phyloP scores from a whole-genome alignment of 495 filamentous ascomycete genomes.

The Beverwykella pulmonaria region DNA sequence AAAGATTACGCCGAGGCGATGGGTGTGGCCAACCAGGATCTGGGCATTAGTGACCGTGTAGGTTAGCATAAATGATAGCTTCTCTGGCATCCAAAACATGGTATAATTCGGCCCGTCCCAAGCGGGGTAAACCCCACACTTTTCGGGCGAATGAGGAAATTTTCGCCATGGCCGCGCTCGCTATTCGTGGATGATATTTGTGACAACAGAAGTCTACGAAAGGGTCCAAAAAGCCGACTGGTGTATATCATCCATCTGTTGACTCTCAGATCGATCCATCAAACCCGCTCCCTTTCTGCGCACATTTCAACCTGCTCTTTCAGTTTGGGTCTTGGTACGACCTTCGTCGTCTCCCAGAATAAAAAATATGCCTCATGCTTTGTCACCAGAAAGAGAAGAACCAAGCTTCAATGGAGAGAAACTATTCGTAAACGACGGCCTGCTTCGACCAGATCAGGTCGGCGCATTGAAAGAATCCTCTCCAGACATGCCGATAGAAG shows the following conservation, averaged over 20 bases:
- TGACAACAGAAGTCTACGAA: background rate
- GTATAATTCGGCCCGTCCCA: background rate
- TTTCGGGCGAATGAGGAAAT: slow-evolving; percentile 6
- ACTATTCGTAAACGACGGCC: slow-evolving; percentile 57
- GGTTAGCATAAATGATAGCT: background rate
- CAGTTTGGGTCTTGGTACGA: background rate
- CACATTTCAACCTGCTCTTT: background rate
- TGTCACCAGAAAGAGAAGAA: slow-evolving; percentile 10
- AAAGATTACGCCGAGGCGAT: background rate
- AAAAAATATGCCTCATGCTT: slow-evolving; percentile 25
- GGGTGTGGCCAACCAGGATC: background rate
- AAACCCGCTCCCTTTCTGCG: background rate
- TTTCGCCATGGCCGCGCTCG: background rate
- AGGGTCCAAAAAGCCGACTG: background rate
- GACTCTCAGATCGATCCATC: background rate
- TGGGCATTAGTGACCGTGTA: background rate
- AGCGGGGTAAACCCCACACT: slow-evolving; percentile 1
- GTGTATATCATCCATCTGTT: background rate
- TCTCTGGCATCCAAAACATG: background rate
- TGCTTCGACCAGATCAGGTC: slow-evolving; percentile 53
- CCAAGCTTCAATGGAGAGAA: slow-evolving; percentile 21
- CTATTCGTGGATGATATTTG: background rate
- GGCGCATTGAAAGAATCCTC: slow-evolving; percentile 48
- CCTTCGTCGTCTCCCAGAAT: background rate
- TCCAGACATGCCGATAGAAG: slow-evolving; percentile 47